Base-by-base conservation (phyloP, 2,329 filamentous ascomycete genomes). In the Stromatinia cepivora region DNA sequence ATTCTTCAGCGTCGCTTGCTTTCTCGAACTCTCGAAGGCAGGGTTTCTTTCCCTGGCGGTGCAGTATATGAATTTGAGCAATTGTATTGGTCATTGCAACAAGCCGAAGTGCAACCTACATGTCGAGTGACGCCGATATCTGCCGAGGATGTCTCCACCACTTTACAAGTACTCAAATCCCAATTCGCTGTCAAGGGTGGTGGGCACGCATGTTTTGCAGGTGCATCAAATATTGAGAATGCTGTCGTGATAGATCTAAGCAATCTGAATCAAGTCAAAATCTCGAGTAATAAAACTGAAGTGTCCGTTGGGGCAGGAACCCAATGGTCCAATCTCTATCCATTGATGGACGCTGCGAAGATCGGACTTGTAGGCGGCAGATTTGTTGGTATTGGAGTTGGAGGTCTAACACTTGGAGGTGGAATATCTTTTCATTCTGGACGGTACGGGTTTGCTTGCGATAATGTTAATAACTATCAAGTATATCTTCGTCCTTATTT, bases 241-340 rank as follows among this genome's bases (percentile, higher is more conserved):
- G 84, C 84, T 0, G 79, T 85, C 1, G 76, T 85, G 7, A 82
- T 88, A 71, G 84, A 84, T 22, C 80, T 85, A 15, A 79, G 77
- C 39, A 70, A 71, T 25, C 48, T 77, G 20, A 73, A 73, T 39
- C 31, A 72, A 36, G 69, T 78, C 46, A 71, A 79, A 2, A 70
- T 75, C 9, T 74, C 75, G 17, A 67, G 71, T 0, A 75, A 79
- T 25, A 74, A 76, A 11, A 75, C 71, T 0, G 72, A 74, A 7
- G 79, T 77, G 10, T 73, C 71, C 6, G 72, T 83, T 11, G 81
- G 81, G 0, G 69, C 79, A 5, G 82, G 81, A 13, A 76, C 76
- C 53, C 72, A 74, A 13, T 83, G 82, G 82, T 63, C 71, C 8
- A 78, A 72, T 52, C 70, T 75, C 8, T 76, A 76, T 69, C 57